Conservation (phyloP, 306 rosid species). For the Acacia crassicarpa region DNA sequence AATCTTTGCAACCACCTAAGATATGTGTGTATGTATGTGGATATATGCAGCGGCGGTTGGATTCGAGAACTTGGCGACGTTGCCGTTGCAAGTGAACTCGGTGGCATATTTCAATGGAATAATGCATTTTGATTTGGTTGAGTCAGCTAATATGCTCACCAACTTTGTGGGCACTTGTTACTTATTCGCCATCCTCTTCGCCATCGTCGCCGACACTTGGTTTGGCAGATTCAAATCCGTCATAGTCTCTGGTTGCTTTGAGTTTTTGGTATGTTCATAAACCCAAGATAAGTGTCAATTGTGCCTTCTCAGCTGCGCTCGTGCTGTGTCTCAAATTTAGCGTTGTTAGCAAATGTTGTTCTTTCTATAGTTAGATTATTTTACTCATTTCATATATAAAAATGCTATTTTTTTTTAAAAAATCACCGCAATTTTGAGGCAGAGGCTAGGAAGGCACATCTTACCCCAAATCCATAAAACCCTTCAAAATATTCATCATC, state of each 20-base stretch:
- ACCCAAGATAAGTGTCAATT: background rate
- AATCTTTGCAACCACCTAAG: background rate
- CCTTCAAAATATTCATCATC: background rate
- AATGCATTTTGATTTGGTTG: conserved; percentile 71
- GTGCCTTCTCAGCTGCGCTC: no score
- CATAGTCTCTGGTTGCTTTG: conserved; percentile 56
- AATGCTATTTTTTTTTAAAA: no score
- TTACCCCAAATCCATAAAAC: background rate
- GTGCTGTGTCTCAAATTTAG: no score
- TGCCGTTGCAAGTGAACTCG: conserved; percentile 83
- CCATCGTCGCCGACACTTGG: conserved; percentile 70
- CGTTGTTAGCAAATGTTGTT: accelerated
- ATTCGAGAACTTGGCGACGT: conserved; percentile 75
- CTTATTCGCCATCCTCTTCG: conserved; percentile 68
- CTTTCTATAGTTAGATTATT: no score
- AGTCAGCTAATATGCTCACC: conserved; percentile 84
- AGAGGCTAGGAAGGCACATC: no score
- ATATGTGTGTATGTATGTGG: background rate
- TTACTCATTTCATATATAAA: no score
- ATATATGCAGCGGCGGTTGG: conserved; percentile 49
- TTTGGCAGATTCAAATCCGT: conserved; percentile 70
- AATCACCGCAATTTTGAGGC: no score
- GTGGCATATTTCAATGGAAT: conserved; percentile 61
- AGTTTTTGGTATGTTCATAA: conserved; percentile 57
- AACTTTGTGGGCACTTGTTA: conserved; percentile 74